Percentiles rank a stretch among this genome's conserved stretches.
phyloP scores from a whole-genome alignment of 1,284 basidiomycete genomes.

The Singerocomus inundabilis region DNA sequence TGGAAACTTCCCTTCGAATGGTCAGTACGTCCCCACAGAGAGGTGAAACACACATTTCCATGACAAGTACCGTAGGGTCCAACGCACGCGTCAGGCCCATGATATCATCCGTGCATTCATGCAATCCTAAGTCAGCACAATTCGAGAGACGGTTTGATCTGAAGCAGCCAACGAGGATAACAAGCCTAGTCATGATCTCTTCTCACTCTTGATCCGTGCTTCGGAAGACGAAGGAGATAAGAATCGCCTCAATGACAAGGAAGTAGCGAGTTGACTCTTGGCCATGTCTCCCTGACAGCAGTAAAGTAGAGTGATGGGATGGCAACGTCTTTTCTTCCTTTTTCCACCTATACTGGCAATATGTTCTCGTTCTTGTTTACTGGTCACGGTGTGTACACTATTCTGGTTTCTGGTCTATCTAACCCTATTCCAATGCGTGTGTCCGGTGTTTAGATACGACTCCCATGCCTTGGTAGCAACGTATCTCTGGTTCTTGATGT shows the following conservation, averaged over 20 bases:
- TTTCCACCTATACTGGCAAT: conserved; percentile 46
- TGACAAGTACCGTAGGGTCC: conserved; percentile 16
- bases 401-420: not conserved
- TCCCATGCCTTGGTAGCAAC: conserved; percentile 47
- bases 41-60: conserved; percentile 29
- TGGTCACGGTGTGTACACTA: conserved; percentile 45
- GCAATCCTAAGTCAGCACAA: conserved; percentile 38
- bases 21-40: not conserved
- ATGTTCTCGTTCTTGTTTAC: conserved; percentile 52
- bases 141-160: conserved; percentile 36
- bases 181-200: conserved; percentile 36
- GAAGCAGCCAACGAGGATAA: conserved; percentile 15
- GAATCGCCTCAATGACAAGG: conserved; percentile 43
- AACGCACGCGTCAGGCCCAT: conserved; percentile 28
- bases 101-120: conserved; percentile 36
- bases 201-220: conserved; percentile 50
- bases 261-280: conserved; percentile 38
- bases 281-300: not conserved
- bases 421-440: not conserved
- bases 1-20: conserved; percentile 1
- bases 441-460: conserved; percentile 45
- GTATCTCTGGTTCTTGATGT: conserved; percentile 39
- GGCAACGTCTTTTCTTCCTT: too few relatives aligned
- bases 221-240: conserved; percentile 45
- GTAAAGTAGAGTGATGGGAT: not conserved